Percentiles rank a stretch among this genome's conserved stretches.
Evolutionary conservation across 2,329 filamentous ascomycete species (phyloP).

Genomic region (Claviceps sp.): DNA sequence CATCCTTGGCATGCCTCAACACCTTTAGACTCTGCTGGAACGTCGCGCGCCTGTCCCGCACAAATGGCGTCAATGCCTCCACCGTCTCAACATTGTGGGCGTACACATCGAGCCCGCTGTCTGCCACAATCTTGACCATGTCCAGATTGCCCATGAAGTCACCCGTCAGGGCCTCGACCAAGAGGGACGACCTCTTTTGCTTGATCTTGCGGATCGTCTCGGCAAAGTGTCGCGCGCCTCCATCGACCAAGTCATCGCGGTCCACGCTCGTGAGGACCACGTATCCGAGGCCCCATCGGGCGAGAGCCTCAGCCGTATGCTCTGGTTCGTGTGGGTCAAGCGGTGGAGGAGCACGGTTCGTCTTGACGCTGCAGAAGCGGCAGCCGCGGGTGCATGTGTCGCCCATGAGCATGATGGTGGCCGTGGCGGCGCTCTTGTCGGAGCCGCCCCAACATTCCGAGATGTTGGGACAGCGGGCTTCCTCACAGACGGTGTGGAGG

Average conservation of each 20-base stretch:
- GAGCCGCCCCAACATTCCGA: conserved; percentile 94
- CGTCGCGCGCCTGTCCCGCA: conserved; percentile 77
- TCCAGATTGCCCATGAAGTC: conserved; percentile 78
- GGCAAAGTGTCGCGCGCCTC: conserved; percentile 78
- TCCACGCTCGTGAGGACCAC: conserved; percentile 91
- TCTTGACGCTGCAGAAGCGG: conserved; percentile 96
- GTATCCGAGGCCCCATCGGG: conserved; percentile 87
- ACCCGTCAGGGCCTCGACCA: conserved; percentile 76
- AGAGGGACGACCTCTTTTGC: conserved; percentile 59
- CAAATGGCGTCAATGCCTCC: conserved; percentile 76
- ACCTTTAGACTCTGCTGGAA: conserved; percentile 78
- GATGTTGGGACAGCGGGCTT: conserved; percentile 94
- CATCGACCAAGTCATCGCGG: conserved; percentile 80
- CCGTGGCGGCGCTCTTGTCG: conserved; percentile 79
- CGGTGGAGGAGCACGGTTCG: conserved; percentile 57
- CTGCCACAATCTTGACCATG: conserved; percentile 73
- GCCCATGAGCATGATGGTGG: conserved; percentile 98
- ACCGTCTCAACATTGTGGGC: conserved; percentile 96
- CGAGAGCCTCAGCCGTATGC: conserved; percentile 86
- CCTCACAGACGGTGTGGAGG: conserved; percentile 93
- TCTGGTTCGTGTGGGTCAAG: conserved; percentile 94
- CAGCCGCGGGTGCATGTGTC: conserved; percentile 95
- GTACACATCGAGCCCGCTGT: conserved; percentile 86
- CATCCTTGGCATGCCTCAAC: conserved; percentile 66
- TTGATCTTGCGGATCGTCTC: conserved; percentile 94